Evolutionary conservation across 306 rosid genomes (phyloP).

Genomic region (Glycyrrhiza uralensis): DNA sequence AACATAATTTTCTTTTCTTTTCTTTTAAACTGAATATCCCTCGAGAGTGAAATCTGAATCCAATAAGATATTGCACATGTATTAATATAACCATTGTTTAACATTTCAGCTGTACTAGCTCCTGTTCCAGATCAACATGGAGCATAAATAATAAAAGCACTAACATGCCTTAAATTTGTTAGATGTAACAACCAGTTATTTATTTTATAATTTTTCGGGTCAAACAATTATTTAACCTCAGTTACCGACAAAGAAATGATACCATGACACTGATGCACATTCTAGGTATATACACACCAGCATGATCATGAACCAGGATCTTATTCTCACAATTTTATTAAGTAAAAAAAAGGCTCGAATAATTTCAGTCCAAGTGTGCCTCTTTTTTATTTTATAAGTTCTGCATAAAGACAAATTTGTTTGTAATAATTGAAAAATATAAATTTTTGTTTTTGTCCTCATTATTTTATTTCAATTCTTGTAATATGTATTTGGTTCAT

Average conservation of each 20-base stretch:
- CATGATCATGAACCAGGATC: not conserved
- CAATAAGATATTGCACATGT: no score
- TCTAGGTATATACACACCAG: not conserved
- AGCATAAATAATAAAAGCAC: not conserved
- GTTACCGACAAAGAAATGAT: constrained; percentile 18
- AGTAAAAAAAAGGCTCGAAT: no score
- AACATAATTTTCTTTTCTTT: no score
- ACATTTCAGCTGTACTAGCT: not conserved
- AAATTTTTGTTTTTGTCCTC: no score
- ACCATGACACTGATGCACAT: not conserved
- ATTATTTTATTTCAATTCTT: no score
- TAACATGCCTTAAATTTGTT: not conserved
- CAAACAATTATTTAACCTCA: not conserved
- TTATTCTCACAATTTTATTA: not conserved
- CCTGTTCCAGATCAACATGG: not conserved
- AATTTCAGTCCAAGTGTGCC: no score
- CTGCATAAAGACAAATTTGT: no score
- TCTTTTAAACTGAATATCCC: no score
- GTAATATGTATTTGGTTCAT: no score
- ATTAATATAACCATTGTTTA: not conserved
- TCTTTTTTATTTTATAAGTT: no score
- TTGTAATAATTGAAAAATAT: no score
- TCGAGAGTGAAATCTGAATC: no score
- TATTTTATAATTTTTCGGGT: not conserved
- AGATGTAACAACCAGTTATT: not conserved